Evolutionary conservation across 108 stramenopile genomes (phyloP), one percentile per base, ranked within the genome.

Genomic region (Aurantiochytrium sp.): DNA sequence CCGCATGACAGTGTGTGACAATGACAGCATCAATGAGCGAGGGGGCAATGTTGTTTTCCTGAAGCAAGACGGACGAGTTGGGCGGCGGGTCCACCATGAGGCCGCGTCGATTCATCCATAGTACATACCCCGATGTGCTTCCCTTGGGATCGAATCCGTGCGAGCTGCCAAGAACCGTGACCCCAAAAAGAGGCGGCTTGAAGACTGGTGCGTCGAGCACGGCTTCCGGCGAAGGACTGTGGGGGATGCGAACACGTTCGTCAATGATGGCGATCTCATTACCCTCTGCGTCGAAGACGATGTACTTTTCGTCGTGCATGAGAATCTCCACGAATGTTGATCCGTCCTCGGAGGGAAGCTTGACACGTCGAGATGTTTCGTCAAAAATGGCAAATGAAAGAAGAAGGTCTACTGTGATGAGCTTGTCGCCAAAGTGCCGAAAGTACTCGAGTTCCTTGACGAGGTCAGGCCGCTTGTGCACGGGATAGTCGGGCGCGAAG

Each of bases 131-230:
- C 8, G 87, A 88, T 10, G 91, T 91, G 35, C 45, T 89, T 0
- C 92, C 92, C 25, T 53, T 72, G n/a, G 73, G 59, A 57, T 92
- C 92, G 90, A 98, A 98, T 5, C 97, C 97, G 89, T 97, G 96
- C 1, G 97, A 97, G 92, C 96, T 97, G 5, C 97, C 97, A 19
- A 98, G 91, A 23, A 97, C 96, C 10, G 97, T 98, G 4, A 97
- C 95, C 18, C 97, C 97, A 88, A 98, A 98, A 12, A 96, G 95
- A 10, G 97, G 97, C 43, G 97, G 96, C 88, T 95, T 92, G 87
- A 92, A 92, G 6, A 69, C 71, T 5, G 64, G 44, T 12, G 69
- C 47, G 23, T 51, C 72, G 72, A 58, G 25, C 5, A 12, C 42
- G 43, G 59, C n/a, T 14, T 60, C 43, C 3, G 25, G 44, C 44